Conservation (phyloP, 345 rosid species). For the Linum lewisii region DNA sequence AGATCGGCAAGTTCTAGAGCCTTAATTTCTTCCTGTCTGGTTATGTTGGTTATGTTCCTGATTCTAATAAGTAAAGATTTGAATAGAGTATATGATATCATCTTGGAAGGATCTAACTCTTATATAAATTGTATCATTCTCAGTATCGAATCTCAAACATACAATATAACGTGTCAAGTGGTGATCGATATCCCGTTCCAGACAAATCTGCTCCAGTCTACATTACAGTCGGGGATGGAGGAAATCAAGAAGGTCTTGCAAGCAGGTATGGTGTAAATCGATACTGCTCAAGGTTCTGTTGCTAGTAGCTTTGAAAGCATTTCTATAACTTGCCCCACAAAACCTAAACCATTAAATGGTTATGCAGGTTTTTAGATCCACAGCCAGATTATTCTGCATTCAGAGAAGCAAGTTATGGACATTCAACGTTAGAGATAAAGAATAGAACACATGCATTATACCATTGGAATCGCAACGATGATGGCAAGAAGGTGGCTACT, state of each 20-base stretch:
- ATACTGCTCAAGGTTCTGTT: not conserved
- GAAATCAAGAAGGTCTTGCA: constrained; percentile 91
- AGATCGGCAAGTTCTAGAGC: constrained; percentile 57
- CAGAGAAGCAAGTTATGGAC: constrained; percentile 93
- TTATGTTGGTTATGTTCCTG: too few relatives aligned
- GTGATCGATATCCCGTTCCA: constrained; percentile 47
- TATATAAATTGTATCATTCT: constrained; percentile 10
- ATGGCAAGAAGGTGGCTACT: constrained; percentile 62
- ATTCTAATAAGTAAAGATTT: too few relatives aligned
- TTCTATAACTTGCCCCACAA: not conserved
- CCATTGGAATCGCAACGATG: constrained; percentile 90
- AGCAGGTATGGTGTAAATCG: constrained; percentile 37
- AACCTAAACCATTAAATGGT: not conserved
- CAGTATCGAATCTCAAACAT: constrained; percentile 82
- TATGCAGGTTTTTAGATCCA: constrained; percentile 64
- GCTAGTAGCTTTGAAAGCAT: not conserved
- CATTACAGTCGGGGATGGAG: constrained; percentile 90
- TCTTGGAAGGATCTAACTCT: not conserved
- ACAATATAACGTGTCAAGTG: constrained; percentile 60
- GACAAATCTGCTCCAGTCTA: constrained; percentile 85
- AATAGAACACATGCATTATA: constrained; percentile 84
- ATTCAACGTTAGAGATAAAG: constrained; percentile 70
- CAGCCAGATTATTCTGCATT: constrained; percentile 94
- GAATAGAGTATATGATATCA: too few relatives aligned
- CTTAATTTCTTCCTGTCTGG: not conserved